A percentile compares a stretch with the other conserved stretches of the same genome.
Evolutionary conservation across 768 basidiomycete species (phyloP).

Genomic region (Chalciporus piperatus): DNA sequence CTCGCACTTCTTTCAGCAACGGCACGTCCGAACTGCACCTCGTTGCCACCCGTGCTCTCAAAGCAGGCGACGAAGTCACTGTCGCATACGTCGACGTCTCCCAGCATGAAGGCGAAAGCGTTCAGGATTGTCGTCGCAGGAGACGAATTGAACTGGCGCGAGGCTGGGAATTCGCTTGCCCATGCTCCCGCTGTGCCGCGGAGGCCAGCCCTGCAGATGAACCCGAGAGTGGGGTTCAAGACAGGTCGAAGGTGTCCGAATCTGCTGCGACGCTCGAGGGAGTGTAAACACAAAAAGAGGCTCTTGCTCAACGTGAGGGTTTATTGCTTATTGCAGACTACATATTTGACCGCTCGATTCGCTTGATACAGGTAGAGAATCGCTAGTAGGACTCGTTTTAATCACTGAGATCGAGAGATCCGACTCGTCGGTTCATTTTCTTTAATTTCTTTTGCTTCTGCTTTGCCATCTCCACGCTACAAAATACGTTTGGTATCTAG

Average conservation of each 20-base stretch:
- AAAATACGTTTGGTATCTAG: neutral
- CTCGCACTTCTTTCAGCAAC: conserved; percentile 58
- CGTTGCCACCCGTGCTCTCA: conserved; percentile 61
- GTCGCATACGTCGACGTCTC: conserved; percentile 73
- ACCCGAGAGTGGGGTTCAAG: conserved; percentile 38
- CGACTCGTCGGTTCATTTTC: neutral
- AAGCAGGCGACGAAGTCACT: conserved; percentile 73
- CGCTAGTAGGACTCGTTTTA: neutral
- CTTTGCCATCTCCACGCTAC: neutral
- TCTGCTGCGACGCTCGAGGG: conserved; percentile 32
- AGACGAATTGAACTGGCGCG: conserved; percentile 72
- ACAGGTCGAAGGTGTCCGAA: conserved; percentile 50
- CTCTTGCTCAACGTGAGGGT: neutral
- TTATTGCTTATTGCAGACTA: neutral
- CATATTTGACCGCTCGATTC: neutral
- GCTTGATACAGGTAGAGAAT: neutral
- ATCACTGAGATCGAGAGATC: neutral
- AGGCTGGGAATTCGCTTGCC: conserved; percentile 81
- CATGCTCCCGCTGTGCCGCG: conserved; percentile 59
- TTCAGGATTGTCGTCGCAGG: conserved; percentile 55
- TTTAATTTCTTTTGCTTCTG: neutral
- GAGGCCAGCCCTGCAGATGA: conserved; percentile 42
- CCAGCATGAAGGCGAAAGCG: conserved; percentile 51
- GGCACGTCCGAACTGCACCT: conserved; percentile 72
- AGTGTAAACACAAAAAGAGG: conserved; percentile 8